Base-by-base conservation (phyloP, 1,139 yeast species). In the Cylindricascospora bacillispora region DNA sequence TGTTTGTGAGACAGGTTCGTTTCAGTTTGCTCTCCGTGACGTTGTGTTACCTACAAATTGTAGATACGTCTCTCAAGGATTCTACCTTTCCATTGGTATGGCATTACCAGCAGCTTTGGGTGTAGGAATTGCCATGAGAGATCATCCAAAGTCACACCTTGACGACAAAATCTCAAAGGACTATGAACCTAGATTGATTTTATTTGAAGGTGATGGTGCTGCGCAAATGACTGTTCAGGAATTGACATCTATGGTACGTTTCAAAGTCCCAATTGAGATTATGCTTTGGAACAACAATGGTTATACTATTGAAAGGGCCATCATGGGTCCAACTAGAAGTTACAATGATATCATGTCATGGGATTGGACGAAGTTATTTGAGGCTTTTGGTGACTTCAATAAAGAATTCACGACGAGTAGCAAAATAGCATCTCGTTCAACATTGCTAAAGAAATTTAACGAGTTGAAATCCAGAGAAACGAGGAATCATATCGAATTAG, bases 201-300 rank as follows among this genome's bases (percentile, higher is more conserved):
- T 83, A 6, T 60, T 81, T 16, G 85, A 79, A 59, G 95, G 95
- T 29, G 95, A 85, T 49, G 95, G 95, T 2, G 75, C 92, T 6
- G 83, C 94, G 2, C 93, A 81, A 57, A 79, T 83, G 93, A 81
- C 94, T 2, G 65, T 77, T 27, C 86, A 78, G 54, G 95, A 83
- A 52, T 56, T 82, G 28, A 71, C 89, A 2, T 71, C 82, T 15
- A 74, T 67, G 49, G 56, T 78, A 28, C 67, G 85, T 34, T 63
- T 68, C 41, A 62, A 65, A 16, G 60, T 76, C 21, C 66, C 67
- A 12, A 79, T 86, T 14, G 67, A 76, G 27, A 64, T 85, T 17
- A 63, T 81, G 40, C 53, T 83, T 34, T 60, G 82, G 55, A 85
- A 83, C 58, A 85, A 85, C 54, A 69, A 70, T 34, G 95, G 95